Evolutionary conservation across 208 protist genomes (phyloP), one percentile per base, ranked within the genome.

Genomic region (Leishmania tropica): DNA sequence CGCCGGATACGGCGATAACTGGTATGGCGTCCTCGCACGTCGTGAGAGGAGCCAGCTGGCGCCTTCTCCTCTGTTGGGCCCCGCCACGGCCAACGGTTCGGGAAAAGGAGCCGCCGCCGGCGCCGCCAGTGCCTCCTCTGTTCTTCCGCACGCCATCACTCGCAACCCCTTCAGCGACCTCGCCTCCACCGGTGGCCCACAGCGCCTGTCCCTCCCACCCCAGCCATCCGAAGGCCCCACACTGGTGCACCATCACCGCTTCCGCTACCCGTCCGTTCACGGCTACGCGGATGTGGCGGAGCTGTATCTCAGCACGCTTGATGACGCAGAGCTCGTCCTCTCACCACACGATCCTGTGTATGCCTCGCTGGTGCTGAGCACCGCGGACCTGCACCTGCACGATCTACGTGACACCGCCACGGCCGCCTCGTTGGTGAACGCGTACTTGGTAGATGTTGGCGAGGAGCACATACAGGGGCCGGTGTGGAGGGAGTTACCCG

Each of bases 311-410:
- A 88, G 81, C 68, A 86, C 85, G 21, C 79, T 98, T 7, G 79
- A 90, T 24, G 93, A 96, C 21, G 87, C 92, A 3, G 90, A 95
- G 76, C 47, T 92, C n/a, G 62, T 89, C 45, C 87, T 98, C 67
- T 94, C 88, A 28, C 89, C 93, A n/a, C 93, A 96, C 60, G 95
- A 98, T 70, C 95, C 95, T 2, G 82, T 96, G 51, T 91, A 89
- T 68, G 95, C 95, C n/a, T 88, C 95, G 54, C 84, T 96, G 75
- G 88, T 95, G n/a, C 87, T 92, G 64, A 96, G 94, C 77, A 85
- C 88, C 3, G 92, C 93, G 13, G 90, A 96, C 82, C 92, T 91
- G 67, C 80, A 93, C 74, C 47, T 89, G 21, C 83, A 86, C 56
- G 84, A 83, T 70, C 67, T 83, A 42, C 75, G 60, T 76, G 81